Evolutionary conservation across 441 rosid species (phyloP).

Genomic region (Bruguiera hainesii): DNA sequence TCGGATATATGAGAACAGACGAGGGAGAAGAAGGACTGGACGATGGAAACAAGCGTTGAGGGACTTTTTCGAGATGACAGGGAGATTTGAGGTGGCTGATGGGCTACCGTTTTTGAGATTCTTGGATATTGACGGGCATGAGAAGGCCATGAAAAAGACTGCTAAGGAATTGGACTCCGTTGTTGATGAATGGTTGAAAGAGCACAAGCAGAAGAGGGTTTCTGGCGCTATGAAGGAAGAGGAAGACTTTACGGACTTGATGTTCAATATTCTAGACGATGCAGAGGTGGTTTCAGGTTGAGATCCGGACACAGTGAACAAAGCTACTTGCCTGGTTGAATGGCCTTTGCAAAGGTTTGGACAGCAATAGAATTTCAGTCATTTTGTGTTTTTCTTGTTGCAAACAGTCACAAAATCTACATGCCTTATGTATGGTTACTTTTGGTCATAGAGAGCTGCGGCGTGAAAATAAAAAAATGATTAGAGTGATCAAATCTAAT

Average conservation of each 20-base stretch:
- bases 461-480: no score
- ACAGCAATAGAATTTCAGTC: no score
- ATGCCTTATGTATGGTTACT: no score
- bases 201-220: conserved; percentile 27
- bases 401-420: no score
- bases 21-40: no score
- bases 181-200: conserved; percentile 29
- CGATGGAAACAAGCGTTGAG: no score
- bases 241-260: conserved; percentile 38
- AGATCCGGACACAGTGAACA: conserved; percentile 30
- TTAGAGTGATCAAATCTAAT: no score
- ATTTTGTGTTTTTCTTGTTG: no score
- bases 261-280: conserved; percentile 21
- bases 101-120: conserved; percentile 35
- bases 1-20: no score
- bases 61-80: conserved; percentile 17
- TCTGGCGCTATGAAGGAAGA: conserved; percentile 2
- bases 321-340: conserved; percentile 35
- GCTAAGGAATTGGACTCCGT: conserved; percentile 27
- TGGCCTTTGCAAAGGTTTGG: no score
- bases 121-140: conserved; percentile 34
- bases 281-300: not conserved
- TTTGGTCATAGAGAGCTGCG: no score
- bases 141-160: conserved; percentile 37
- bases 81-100: conserved; percentile 27